Base-by-base conservation (phyloP, 441 rosid genomes). In the Codiaeum variegatum region DNA sequence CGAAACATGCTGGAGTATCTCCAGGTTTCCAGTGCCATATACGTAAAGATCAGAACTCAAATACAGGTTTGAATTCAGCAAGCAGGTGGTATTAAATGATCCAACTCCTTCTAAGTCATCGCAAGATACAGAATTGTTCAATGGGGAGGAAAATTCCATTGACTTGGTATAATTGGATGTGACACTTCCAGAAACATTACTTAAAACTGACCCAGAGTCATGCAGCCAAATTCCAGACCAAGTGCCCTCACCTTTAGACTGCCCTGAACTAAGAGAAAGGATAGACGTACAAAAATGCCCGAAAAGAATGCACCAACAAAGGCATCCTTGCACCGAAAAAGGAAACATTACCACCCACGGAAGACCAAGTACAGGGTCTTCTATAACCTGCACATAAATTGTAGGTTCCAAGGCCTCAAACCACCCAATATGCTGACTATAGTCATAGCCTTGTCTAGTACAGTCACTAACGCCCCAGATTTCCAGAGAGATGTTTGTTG, bases 51-150 rank as follows among this genome's bases (percentile, higher is more conserved):
- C 91, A 49, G 90, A 88, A 77, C 77, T 81, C 56, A 88, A 77
- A 74, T 76, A 78, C 87, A 90, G 78, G 83, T 93, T 85, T 58
- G 97, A 87, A 77, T 87, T 91, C 61, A 93, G 74, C 78, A 87
- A 82, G 77, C 98, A 95, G 13, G 96, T 91, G n/a, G 96, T 88
- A 82, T 93, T 81, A 73, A 95, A 83, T 8, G 92, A 90, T 78
- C 99, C 99, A 72, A 93, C 96, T 67, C 99, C 99, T 72, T 78
- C 89, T 44, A 95, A 77, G 77, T 89, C 95, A 70, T 83, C 91
- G 71, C 99, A 94, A 60, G 91, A 81, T 66, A 87, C 78, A 40
- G 82, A 72, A 76, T 36, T 65, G 65, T 75, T 80, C 40, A 32
- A 34, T 36, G 77, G 75, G 26, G 61, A 56, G 1, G 34, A 42